Conservation (phyloP, 2,329 filamentous ascomycete genomes). For the Colletotrichum neosansevieriae region DNA sequence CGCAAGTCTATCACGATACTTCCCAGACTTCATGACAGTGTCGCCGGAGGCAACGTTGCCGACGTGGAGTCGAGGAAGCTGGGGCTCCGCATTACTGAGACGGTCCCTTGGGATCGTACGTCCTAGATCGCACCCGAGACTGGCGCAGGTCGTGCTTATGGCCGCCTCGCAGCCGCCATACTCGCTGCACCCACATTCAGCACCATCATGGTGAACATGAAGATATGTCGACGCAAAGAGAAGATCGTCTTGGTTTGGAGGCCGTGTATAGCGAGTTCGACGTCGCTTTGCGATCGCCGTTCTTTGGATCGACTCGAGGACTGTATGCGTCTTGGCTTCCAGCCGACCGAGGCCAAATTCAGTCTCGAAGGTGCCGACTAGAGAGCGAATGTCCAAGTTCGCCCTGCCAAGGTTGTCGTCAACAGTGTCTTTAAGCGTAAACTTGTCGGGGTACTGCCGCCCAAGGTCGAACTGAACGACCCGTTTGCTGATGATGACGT, state of each 20-base stretch:
- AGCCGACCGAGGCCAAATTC: not conserved
- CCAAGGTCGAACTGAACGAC: constrained; percentile 45
- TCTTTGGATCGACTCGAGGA: not conserved
- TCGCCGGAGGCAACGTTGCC: constrained; percentile 55
- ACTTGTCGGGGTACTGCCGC: constrained; percentile 15
- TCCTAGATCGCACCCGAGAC: not conserved
- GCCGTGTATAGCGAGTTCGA: not conserved
- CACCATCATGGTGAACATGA: not conserved
- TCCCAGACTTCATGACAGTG: constrained; percentile 54
- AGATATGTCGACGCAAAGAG: not conserved
- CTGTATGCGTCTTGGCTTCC: not conserved
- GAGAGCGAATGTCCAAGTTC: constrained; percentile 11
- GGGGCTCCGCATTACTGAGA: not conserved
- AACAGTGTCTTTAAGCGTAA: constrained; percentile 43
- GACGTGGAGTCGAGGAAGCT: constrained; percentile 37
- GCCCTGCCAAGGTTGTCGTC: constrained; percentile 42
- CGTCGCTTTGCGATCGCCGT: not conserved
- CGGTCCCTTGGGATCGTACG: not conserved
- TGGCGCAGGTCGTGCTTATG: not conserved
- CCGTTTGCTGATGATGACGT: constrained; percentile 47
- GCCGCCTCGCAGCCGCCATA: not conserved
- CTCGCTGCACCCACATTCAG: not conserved
- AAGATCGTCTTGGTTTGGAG: not conserved
- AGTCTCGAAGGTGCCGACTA: not conserved
- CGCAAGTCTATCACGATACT: constrained; percentile 51